Conservation (phyloP, 305 asterid genomes). For the Lippia alba region DNA sequence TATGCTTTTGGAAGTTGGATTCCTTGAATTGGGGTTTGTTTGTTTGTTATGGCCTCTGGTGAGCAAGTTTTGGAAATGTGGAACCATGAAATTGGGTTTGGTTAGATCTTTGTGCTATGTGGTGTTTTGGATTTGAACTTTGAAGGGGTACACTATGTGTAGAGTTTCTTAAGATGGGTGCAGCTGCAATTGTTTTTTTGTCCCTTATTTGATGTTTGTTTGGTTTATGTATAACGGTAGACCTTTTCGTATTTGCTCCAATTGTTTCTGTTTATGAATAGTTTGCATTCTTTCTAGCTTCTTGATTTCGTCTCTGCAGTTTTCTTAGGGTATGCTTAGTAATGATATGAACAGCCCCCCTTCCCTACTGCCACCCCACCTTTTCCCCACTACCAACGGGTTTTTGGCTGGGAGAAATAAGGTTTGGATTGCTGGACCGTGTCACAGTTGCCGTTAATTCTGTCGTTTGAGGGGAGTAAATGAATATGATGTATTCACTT, state of each 20-base stretch:
- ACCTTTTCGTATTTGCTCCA: not conserved
- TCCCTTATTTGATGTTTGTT: too few species aligned
- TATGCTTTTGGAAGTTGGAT: not conserved
- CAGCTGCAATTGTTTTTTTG: not conserved
- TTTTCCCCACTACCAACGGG: too few species aligned
- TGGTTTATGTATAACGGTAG: not conserved
- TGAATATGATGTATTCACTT: not conserved
- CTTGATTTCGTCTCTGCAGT: not conserved
- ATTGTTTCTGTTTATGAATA: not conserved
- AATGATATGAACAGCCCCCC: too few species aligned
- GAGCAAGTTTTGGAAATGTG: not conserved
- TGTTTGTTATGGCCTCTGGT: not conserved
- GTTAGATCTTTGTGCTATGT: not conserved
- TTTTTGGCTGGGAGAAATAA: not conserved
- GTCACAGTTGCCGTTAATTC: conserved; percentile 8
- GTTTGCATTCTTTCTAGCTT: not conserved
- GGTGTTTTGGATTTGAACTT: conserved; percentile 1
- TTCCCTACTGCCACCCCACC: too few species aligned
- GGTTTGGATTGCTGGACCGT: conserved; percentile 21
- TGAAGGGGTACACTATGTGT: not conserved
- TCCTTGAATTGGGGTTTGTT: conserved; percentile 10
- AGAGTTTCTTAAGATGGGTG: conserved; percentile 7
- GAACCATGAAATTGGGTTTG: not conserved
- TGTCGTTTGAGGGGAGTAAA: too few species aligned
- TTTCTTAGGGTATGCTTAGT: not conserved